Evolutionary conservation across 495 filamentous ascomycete genomes (phyloP).

Genomic region (Annulohypoxylon maeteangense): DNA sequence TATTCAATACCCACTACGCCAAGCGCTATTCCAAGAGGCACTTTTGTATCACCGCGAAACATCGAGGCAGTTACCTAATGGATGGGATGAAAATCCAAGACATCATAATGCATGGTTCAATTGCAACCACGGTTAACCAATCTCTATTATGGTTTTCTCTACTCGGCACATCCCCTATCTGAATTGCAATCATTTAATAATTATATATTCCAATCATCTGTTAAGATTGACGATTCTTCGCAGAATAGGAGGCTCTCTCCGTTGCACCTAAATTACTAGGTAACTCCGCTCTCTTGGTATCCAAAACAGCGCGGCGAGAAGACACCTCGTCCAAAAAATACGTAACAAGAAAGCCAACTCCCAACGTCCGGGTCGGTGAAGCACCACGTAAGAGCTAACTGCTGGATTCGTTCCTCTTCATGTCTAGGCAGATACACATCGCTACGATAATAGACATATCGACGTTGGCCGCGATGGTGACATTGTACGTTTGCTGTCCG

Average conservation of each 20-base stretch:
- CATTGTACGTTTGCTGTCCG: constrained; percentile 69
- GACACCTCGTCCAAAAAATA: neutral
- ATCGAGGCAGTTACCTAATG: neutral
- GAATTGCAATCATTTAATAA: too few relatives aligned
- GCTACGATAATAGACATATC: constrained; percentile 69
- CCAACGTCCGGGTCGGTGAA: too few relatives aligned
- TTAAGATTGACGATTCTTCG: too few relatives aligned
- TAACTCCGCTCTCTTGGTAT: neutral
- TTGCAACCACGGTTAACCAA: neutral
- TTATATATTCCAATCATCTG: too few relatives aligned
- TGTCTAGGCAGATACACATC: constrained; percentile 70
- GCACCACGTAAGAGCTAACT: too few relatives aligned
- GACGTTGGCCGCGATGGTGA: constrained; percentile 68
- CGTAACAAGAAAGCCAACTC: neutral
- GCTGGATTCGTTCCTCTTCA: constrained; percentile 63
- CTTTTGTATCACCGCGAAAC: neutral
- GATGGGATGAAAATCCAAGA: too few relatives aligned
- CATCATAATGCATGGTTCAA: neutral
- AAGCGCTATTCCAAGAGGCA: neutral
- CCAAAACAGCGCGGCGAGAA: neutral
- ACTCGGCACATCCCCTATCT: too few relatives aligned
- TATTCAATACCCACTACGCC: neutral
- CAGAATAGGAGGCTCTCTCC: neutral
- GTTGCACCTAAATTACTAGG: too few relatives aligned
- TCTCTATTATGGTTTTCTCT: neutral